Percentiles rank a stretch among this genome's conserved stretches.
Evolutionary conservation across 116 monocot species (phyloP).

Genomic region (Papilionanthe hybrid): DNA sequence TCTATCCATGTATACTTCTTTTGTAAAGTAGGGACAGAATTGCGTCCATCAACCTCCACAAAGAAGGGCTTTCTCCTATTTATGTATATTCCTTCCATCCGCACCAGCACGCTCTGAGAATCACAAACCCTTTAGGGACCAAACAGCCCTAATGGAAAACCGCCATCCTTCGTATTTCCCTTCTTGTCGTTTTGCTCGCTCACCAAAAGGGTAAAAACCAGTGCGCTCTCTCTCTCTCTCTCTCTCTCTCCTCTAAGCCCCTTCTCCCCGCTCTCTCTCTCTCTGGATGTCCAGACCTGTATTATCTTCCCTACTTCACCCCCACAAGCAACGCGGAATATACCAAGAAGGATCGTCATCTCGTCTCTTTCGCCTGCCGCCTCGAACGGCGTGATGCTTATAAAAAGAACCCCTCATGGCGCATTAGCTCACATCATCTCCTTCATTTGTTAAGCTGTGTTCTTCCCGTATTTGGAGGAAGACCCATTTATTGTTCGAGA

Average conservation of each 20-base stretch:
- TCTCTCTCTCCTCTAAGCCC: neutral
- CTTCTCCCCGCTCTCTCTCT: neutral
- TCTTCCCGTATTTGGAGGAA: neutral
- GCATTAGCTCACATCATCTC: neutral
- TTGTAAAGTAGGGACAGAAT: too few relatives aligned
- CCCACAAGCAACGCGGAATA: constrained; percentile 4
- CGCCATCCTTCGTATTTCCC: neutral
- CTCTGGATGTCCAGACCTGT: constrained; percentile 3
- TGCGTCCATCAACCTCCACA: neutral
- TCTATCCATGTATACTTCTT: too few relatives aligned
- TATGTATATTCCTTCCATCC: neutral
- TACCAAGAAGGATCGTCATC: neutral
- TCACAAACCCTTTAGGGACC: neutral
- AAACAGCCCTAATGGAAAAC: constrained; percentile 13
- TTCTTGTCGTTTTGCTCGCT: constrained; percentile 6
- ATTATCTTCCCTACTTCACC: neutral
- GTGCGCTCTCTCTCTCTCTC: neutral
- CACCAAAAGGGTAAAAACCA: neutral
- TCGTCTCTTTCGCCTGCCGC: neutral
- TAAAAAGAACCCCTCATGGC: constrained; percentile 2
- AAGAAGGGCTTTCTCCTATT: neutral
- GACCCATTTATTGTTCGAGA: neutral
- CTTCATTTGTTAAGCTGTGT: neutral
- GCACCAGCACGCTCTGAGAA: neutral
- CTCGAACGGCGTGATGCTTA: neutral